phyloP scores from a whole-genome alignment of 2,329 filamentous ascomycete genomes.

The Sphaerostilbella broomeana region DNA sequence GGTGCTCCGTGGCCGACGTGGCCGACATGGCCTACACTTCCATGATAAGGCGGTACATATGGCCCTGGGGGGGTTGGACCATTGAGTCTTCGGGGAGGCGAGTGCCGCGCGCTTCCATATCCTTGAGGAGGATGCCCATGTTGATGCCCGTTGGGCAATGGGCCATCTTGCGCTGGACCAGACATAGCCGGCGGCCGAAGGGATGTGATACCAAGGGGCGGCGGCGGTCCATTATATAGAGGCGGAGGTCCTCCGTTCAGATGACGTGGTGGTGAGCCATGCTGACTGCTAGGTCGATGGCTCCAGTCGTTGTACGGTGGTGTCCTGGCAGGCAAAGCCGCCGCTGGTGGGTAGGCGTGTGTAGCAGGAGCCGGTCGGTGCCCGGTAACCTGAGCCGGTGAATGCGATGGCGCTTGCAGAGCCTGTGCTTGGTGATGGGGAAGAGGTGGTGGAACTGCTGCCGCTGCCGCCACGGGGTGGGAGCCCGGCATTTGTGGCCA shows the following conservation, averaged over 20 bases:
- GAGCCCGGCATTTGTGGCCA: constrained; percentile 22
- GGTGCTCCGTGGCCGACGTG: too few species aligned
- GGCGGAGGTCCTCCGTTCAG: constrained; percentile 41
- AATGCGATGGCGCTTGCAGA: constrained; percentile 14
- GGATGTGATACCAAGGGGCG: constrained; percentile 26
- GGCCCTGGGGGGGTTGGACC: constrained; percentile 36
- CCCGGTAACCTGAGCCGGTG: constrained; percentile 22
- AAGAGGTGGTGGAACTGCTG: constrained; percentile 10
- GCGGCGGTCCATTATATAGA: constrained; percentile 24
- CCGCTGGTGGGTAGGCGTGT: constrained; percentile 23
- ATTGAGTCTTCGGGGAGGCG: constrained; percentile 41
- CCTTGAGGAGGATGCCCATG: constrained; percentile 25
- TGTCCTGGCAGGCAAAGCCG: constrained; percentile 21
- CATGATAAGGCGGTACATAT: constrained; percentile 34
- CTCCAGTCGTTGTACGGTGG: constrained; percentile 41
- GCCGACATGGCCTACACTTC: constrained; percentile 20
- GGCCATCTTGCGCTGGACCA: constrained; percentile 35
- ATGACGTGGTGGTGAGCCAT: constrained; percentile 41
- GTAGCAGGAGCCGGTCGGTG: constrained; percentile 21
- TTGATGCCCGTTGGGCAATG: constrained; percentile 36
- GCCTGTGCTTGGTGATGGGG: neutral
- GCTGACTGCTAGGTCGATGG: constrained; percentile 40
- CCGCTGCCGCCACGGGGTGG: constrained; percentile 14
- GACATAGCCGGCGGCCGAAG: constrained; percentile 45
- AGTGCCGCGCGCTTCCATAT: constrained; percentile 40